Evolutionary conservation across 2,329 filamentous ascomycete species (phyloP), one percentile per base, ranked within the genome.

Genomic region (Tolypocladium cylindrosporum): DNA sequence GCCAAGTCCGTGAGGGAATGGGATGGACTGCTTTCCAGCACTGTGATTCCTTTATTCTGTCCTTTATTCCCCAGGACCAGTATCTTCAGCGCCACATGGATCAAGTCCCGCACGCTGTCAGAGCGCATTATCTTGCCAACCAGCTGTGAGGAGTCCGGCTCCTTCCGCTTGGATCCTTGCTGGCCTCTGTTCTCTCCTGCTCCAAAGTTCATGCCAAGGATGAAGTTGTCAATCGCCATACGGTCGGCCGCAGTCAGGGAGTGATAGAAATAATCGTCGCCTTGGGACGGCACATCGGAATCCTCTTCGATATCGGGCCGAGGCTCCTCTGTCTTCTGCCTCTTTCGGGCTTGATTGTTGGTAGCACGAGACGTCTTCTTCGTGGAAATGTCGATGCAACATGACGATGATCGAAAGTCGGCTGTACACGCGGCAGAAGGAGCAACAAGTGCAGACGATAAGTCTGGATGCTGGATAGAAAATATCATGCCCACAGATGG

Each of bases 381-480:
- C 3, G 60, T 55, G 4, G 58, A 57, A 16, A 71, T 48, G 42
- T 67, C 57, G 37, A 74, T 56, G 3, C 60, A 59, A 45, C 70
- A 64, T n/a, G 59, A 59, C 21, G 68, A 61, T 34, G 63, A 62
- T 43, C 60, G 62, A 45, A 75, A 68, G 1, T 63, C 63, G 1
- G 67, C 66, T 7, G 61, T 65, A 4, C 55, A 48, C 1, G 70
- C 66, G 1, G 59, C 62, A 1, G 54, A 50, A 1, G 73, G 73
- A 7, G 69, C 61, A 7, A 66, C 36, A 31, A 73, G 55, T 19
- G 66, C 61, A 4, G 73, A 74, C 0, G 64, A 63, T 21, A 73
- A 54, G 43, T 70, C 66, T 3, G 70, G 66, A 55, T 76, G 74
- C 54, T 75, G 69, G 9, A 76, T 65, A 1, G 68, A 72, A 45